Evolutionary conservation across 2,329 filamentous ascomycete species (phyloP).

Genomic region (Chrysoporthe puriensis): DNA sequence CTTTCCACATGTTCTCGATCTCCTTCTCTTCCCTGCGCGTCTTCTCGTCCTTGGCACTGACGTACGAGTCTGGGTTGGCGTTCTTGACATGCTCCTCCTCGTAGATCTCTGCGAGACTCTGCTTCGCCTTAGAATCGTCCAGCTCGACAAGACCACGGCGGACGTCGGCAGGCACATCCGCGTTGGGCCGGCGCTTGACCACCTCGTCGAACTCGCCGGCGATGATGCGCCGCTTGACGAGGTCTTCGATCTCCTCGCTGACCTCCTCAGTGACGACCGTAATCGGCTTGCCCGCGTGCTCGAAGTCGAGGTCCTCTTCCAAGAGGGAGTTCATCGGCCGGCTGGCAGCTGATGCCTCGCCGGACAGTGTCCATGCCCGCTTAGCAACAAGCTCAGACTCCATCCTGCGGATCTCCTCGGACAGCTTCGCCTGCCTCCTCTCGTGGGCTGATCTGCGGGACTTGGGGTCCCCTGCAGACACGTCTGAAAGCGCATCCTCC

Average conservation of each 20-base stretch:
- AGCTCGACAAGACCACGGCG: slow-evolving; percentile 78
- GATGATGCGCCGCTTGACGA: slow-evolving; percentile 92
- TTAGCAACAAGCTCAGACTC: slow-evolving; percentile 89
- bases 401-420: slow-evolving; percentile 87
- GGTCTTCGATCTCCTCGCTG: slow-evolving; percentile 86
- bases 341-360: slow-evolving; percentile 82
- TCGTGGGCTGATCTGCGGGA: slow-evolving; percentile 85
- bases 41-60: slow-evolving; percentile 83
- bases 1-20: slow-evolving; percentile 81
- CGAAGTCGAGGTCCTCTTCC: slow-evolving; percentile 94
- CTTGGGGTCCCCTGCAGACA: slow-evolving; percentile 69
- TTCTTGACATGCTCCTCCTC: slow-evolving; percentile 87
- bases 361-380: slow-evolving; percentile 85
- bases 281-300: slow-evolving; percentile 91
- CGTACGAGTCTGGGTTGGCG: slow-evolving; percentile 76
- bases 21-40: slow-evolving; percentile 80
- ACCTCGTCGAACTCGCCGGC: slow-evolving; percentile 93
- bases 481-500: slow-evolving; percentile 66
- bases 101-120: slow-evolving; percentile 89
- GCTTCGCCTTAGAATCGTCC: slow-evolving; percentile 84
- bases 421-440: slow-evolving; percentile 80
- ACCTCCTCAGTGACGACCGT: slow-evolving; percentile 91
- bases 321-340: slow-evolving; percentile 89
- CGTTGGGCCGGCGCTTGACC: slow-evolving; percentile 76
- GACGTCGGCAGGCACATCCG: slow-evolving; percentile 61